Conservation (phyloP, 192 early-diverging fungal genomes). For the Martensiomyces pterosporus region DNA sequence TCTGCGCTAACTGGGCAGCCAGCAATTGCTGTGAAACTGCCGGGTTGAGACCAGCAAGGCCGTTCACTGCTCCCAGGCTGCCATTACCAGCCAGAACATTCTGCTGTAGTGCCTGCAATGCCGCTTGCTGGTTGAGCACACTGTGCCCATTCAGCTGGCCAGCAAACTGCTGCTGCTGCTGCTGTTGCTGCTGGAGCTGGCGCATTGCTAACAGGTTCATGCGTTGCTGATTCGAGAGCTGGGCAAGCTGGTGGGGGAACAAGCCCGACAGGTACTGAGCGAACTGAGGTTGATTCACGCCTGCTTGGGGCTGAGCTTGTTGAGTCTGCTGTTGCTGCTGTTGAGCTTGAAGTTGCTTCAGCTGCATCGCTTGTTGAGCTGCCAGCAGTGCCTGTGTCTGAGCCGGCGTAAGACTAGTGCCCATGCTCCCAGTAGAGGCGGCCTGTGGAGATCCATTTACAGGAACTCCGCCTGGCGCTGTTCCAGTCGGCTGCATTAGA, state of each 20-base stretch:
- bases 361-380: conserved; percentile 1
- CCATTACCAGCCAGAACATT: conserved; percentile 12
- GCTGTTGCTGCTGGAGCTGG: conserved; percentile 43
- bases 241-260: conserved; percentile 43
- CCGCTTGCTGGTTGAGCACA: conserved; percentile 16
- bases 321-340: conserved; percentile 4
- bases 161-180: conserved; percentile 22
- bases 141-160: conserved; percentile 9
- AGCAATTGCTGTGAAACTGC: conserved; percentile 22
- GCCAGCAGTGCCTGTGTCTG: conserved; percentile 25
- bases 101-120: conserved; percentile 24
- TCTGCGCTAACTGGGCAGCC: conserved; percentile 34
- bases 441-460: not conserved
- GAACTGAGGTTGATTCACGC: conserved; percentile 37
- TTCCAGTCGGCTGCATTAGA: conserved; percentile 12
- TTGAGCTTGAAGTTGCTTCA: not conserved
- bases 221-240: conserved; percentile 39
- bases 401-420: conserved; percentile 8
- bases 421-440: not conserved
- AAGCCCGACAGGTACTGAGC: conserved; percentile 42
- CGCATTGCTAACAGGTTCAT: conserved; percentile 37
- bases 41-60: conserved; percentile 5
- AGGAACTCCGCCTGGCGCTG: not conserved
- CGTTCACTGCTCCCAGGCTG: conserved; percentile 9
- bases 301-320: conserved; percentile 7